Base-by-base conservation (phyloP, 1,284 basidiomycete genomes). In the Paramarasmius palmivorus region DNA sequence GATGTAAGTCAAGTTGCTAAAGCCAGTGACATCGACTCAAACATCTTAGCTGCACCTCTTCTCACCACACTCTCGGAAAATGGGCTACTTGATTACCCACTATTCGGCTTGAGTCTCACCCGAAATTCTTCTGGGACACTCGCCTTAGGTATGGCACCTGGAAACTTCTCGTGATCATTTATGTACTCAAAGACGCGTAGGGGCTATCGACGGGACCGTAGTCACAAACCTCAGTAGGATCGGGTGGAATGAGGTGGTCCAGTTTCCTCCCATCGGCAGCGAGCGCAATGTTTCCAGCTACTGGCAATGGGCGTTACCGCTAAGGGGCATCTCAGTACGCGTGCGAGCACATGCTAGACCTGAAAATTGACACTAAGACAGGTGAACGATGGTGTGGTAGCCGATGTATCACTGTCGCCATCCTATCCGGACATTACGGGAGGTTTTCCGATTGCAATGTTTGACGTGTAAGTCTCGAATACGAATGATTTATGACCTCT, bases 241-340 rank as follows among this genome's bases (percentile, higher is more conserved):
- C 35, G 76, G 75, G 44, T 92, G 89, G 89, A 86, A 86, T 58
- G 77, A 81, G 49, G 87, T 92, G 2, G 79, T 84, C 15, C 79
- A 89, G 9, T 92, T 92, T 63, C 74, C 82, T 25, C 89, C 89
- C 2, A 73, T 87, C 53, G 74, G 72, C 3, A 65, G 69, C 2
- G 78, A 81, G 55, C 77, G 70, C 55, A 86, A 83, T 59, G 65
- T 73, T 14, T 84, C 89, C 0, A 86, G 84, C 59, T 95, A 94
- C 63, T 75, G 94, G 29, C 86, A 89, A 58, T 95, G 93, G 93
- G 79, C 84, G 0, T 79, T 93, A 48, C 81, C 82, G 4, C 68
- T 95, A 37, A 68, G 76, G 0, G 71, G 72, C 23, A 74, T 93
- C 47, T 75, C 79, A 32, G 85, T 93, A 59, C 50, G 76, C 62